These are phyloP conservation scores for Daldinia eschscholtzii DNA, from an alignment of 2,329 filamentous ascomycete species.

Conservation along the genomic window DNA sequence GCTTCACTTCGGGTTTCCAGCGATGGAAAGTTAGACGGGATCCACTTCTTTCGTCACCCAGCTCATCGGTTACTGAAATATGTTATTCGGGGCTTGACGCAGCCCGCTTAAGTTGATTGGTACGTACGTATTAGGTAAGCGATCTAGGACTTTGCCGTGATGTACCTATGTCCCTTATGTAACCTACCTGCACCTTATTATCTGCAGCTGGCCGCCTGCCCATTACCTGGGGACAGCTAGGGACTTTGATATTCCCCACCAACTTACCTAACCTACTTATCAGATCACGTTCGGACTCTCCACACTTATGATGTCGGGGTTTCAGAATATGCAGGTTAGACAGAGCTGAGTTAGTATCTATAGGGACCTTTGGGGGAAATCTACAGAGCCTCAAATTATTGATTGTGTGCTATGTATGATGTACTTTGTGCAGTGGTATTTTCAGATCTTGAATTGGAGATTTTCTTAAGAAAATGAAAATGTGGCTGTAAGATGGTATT, in stretches of 20 bases:
- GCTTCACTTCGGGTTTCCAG: conserved; percentile 27
- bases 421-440: background rate
- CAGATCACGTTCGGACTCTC: conserved; percentile 29
- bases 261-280: conserved; percentile 21
- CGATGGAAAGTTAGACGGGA: conserved; percentile 21
- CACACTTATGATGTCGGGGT: conserved; percentile 26
- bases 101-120: background rate
- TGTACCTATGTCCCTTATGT: background rate
- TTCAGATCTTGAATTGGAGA: background rate
- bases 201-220: conserved; percentile 32
- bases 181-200: conserved; percentile 19
- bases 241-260: conserved; percentile 23
- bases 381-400: background rate
- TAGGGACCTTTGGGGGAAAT: background rate
- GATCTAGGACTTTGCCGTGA: background rate
- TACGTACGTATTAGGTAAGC: conserved; percentile 1
- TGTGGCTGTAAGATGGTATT: background rate
- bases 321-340: conserved; percentile 33
- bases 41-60: conserved; percentile 33
- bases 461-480: background rate
- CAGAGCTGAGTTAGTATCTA: conserved; percentile 1
- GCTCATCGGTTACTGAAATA: background rate
- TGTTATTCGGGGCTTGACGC: background rate
- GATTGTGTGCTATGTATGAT: background rate
- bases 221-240: conserved; percentile 18